Evolutionary conservation across 306 rosid species (phyloP).

Genomic region (Sicyos baderoa): DNA sequence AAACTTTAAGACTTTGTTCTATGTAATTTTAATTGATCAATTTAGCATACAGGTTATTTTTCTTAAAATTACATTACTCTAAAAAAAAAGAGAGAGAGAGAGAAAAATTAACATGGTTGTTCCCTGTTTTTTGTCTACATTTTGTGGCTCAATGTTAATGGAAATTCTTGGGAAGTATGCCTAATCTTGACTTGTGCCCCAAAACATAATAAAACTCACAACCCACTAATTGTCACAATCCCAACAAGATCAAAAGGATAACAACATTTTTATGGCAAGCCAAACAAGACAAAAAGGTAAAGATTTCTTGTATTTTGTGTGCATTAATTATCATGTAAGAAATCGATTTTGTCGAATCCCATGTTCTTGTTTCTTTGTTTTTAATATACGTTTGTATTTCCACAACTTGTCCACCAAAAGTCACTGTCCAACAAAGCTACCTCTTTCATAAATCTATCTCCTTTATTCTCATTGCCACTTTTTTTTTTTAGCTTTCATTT

Average conservation of each 20-base stretch:
- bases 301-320: constrained; percentile 14
- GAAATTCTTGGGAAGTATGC: constrained; percentile 4
- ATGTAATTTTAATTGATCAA: too few species aligned
- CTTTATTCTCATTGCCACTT: background rate
- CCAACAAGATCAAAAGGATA: background rate
- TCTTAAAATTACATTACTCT: too few species aligned
- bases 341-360: constrained; percentile 36
- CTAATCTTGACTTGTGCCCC: background rate
- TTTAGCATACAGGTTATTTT: too few species aligned
- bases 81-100: too few species aligned
- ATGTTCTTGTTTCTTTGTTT: constrained; percentile 32
- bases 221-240: background rate
- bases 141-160: constrained; percentile 17
- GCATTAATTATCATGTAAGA: constrained; percentile 16
- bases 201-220: background rate
- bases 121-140: background rate
- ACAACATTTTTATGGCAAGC: background rate
- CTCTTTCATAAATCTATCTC: background rate
- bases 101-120: background rate
- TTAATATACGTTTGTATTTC: constrained; percentile 27
- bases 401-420: constrained; percentile 10
- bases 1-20: too few species aligned
- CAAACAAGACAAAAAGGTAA: background rate
- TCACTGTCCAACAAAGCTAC: background rate
- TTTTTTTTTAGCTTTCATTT: background rate